Conservation (phyloP, 345 rosid species). For the Salix arbutifolia region DNA sequence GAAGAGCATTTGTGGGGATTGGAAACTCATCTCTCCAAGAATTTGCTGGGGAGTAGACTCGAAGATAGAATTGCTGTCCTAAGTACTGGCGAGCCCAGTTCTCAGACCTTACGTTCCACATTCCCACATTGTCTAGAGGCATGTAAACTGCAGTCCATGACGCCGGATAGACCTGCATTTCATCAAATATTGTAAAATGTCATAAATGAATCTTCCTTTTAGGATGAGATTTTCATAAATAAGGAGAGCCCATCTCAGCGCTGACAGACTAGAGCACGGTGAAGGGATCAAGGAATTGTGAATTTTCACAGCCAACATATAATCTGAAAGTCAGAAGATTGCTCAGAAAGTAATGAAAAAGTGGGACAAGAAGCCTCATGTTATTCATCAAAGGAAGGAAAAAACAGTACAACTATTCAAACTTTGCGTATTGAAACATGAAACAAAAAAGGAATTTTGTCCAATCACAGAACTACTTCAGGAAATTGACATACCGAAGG, state of each 20-base stretch:
- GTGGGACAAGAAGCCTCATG: neutral
- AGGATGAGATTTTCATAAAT: neutral
- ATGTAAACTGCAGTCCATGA: constrained; percentile 71
- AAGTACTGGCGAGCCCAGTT: constrained; percentile 63
- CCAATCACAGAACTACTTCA: neutral
- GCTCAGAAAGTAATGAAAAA: neutral
- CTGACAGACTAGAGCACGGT: neutral
- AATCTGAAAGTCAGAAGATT: neutral
- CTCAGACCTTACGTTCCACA: constrained; percentile 77
- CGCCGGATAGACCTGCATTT: constrained; percentile 54
- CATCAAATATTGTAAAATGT: constrained; percentile 1
- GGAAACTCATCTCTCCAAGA: constrained; percentile 71
- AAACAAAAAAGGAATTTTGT: neutral
- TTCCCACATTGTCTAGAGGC: constrained; percentile 71
- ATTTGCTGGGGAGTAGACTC: constrained; percentile 47
- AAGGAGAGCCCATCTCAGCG: neutral
- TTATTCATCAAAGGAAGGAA: neutral
- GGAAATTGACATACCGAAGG: neutral
- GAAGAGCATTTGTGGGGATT: constrained; percentile 54
- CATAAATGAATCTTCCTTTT: neutral
- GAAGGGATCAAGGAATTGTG: neutral
- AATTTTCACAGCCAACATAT: neutral
- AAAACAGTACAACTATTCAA: neutral
- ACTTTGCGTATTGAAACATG: neutral
- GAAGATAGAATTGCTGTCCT: constrained; percentile 68